These are phyloP conservation scores for Triticum urartu DNA, from an alignment of 176 grass and related monocot species.

Conservation along the genomic window DNA sequence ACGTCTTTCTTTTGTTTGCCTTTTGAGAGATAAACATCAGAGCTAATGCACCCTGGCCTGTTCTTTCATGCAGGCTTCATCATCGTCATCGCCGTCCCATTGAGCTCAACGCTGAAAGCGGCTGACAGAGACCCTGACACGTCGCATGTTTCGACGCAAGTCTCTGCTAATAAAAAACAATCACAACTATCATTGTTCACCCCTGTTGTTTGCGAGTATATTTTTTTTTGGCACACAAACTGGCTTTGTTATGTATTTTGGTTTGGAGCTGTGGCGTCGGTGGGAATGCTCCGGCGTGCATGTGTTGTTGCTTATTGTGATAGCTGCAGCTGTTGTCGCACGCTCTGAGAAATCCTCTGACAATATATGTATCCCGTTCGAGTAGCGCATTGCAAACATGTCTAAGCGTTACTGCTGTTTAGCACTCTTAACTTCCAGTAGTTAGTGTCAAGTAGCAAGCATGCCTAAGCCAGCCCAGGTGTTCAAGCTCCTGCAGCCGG, in stretches of 20 bases:
- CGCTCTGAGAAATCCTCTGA: neutral
- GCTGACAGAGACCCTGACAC: neutral
- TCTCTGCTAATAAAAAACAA: slow-evolving; percentile 39
- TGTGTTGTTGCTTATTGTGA: neutral
- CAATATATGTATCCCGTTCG: neutral
- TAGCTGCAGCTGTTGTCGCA: neutral
- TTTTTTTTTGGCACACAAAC: slow-evolving; percentile 16
- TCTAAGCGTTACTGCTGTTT: neutral
- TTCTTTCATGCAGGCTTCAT: neutral
- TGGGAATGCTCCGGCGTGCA: neutral
- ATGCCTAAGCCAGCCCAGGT: no score
- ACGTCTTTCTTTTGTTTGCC: neutral
- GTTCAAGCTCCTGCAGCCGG: no score
- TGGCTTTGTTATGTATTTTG: neutral
- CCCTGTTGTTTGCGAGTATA: slow-evolving; percentile 4
- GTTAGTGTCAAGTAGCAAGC: no score
- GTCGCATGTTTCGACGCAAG: neutral
- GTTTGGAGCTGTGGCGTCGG: neutral
- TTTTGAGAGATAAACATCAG: neutral
- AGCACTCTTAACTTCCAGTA: no score
- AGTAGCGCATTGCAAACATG: neutral
- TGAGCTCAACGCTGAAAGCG: neutral
- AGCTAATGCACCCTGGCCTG: neutral
- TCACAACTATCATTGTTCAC: neutral
- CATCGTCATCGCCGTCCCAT: slow-evolving; percentile 9